Evolutionary conservation across 805 yeast species (phyloP).

Genomic region (Candida oleophila): DNA sequence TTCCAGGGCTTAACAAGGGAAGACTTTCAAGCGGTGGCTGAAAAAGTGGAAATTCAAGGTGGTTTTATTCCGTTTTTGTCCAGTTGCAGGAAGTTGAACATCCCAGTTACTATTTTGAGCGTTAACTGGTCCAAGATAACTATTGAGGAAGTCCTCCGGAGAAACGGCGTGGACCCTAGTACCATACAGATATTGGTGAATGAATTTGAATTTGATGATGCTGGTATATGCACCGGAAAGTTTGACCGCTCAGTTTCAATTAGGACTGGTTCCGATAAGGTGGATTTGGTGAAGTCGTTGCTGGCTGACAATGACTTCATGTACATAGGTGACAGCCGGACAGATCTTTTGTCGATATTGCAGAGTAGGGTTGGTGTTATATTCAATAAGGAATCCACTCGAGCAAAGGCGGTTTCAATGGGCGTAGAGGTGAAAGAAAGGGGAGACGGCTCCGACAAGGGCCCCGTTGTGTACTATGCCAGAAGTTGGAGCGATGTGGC

Average conservation of each 20-base stretch:
- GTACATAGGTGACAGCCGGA: constrained; percentile 63
- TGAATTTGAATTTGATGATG: constrained; percentile 43
- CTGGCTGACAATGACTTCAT: constrained; percentile 9
- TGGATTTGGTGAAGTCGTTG: constrained; percentile 15
- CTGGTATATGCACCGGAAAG: constrained; percentile 27
- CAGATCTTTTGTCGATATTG: constrained; percentile 54
- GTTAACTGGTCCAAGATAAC: constrained; percentile 61
- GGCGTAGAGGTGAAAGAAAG: constrained; percentile 1
- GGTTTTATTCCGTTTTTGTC: constrained; percentile 39
- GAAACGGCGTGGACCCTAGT: constrained; percentile 17
- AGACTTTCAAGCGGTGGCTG: constrained; percentile 34
- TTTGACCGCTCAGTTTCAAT: constrained; percentile 30
- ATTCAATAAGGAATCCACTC: constrained; percentile 37
- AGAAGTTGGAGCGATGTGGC: neutral
- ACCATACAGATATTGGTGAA: constrained; percentile 43
- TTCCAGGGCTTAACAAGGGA: constrained; percentile 41
- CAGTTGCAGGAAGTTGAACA: constrained; percentile 13
- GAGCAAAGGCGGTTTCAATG: constrained; percentile 11
- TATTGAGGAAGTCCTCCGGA: constrained; percentile 33
- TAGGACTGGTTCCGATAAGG: constrained; percentile 58
- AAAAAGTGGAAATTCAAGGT: constrained; percentile 32
- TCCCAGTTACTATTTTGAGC: constrained; percentile 49
- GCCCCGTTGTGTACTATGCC: neutral
- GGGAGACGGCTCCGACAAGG: neutral
- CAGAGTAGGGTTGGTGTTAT: constrained; percentile 48